A percentile compares a stretch with the other conserved stretches of the same genome.
Evolutionary conservation across 345 rosid genomes (phyloP).

Genomic region (Dipteronia sinensis): DNA sequence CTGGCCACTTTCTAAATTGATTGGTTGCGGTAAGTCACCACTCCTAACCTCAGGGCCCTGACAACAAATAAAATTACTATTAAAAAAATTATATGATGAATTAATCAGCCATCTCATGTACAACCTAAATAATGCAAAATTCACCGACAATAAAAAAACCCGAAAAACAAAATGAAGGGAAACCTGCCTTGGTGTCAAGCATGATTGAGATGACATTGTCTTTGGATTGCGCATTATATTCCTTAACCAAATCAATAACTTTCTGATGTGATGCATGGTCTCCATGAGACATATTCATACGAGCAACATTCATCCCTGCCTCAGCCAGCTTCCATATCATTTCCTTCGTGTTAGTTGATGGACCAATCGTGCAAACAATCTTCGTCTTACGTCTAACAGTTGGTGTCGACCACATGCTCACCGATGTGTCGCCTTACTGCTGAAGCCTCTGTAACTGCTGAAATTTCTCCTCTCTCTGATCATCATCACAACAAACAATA

Average conservation of each 20-base stretch:
- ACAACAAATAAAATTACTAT: not conserved
- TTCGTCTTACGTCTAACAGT: no score
- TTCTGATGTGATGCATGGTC: no score
- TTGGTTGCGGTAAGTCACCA: constrained; percentile 97
- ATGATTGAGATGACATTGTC: constrained; percentile 93
- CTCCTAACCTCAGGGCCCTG: constrained; percentile 99
- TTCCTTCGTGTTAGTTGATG: no score
- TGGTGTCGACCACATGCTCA: no score
- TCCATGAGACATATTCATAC: no score
- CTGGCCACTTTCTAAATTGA: constrained; percentile 68
- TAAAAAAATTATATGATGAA: not conserved
- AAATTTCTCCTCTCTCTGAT: constrained; percentile 54
- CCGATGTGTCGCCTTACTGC: constrained; percentile 59
- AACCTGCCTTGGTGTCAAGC: constrained; percentile 93
- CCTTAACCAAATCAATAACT: constrained; percentile 95
- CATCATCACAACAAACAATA: constrained; percentile 11
- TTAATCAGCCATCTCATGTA: no score
- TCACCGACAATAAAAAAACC: not conserved
- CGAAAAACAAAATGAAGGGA: constrained; percentile 13
- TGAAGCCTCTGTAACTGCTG: constrained; percentile 52
- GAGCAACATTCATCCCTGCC: no score
- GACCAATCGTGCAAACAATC: no score
- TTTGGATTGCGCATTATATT: constrained; percentile 85
- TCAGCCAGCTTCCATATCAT: no score
- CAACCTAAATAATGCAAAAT: no score